A percentile compares a stretch with the other conserved stretches of the same genome.
These are phyloP conservation scores for Solanum ahanhuiri DNA, from an alignment of 257 asterid genomes.

Conservation along the genomic window DNA sequence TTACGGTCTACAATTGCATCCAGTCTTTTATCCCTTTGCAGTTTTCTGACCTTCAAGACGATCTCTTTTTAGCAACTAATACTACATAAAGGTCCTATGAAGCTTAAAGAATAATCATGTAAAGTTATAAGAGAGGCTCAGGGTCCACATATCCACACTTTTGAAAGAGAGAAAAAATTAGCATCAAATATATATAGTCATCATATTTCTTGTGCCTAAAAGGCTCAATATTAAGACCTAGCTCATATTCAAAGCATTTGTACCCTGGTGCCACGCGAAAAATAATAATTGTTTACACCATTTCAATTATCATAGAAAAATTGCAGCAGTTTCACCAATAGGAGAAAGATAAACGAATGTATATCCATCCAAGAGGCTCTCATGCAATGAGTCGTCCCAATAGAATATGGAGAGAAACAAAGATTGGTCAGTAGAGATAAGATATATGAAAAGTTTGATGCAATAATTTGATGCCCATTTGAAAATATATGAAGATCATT, in stretches of 20 bases:
- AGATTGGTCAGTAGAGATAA: not conserved
- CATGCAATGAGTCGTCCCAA: not conserved
- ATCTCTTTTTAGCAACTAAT: not conserved
- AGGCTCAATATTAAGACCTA: not conserved
- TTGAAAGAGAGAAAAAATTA: not conserved
- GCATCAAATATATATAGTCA: not conserved
- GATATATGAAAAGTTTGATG: not conserved
- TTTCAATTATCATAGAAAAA: not conserved
- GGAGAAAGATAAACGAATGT: not conserved
- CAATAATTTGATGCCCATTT: not conserved
- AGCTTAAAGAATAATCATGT: not conserved
- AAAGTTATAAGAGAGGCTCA: not conserved
- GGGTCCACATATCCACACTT: not conserved
- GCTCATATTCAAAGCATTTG: not conserved
- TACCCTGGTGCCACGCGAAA: not conserved
- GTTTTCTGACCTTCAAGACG: conserved; percentile 56
- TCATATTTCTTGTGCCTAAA: not conserved
- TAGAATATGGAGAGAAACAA: not conserved
- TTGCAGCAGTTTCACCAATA: not conserved
- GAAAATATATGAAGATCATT: not conserved
- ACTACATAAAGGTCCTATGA: not conserved
- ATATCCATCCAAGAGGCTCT: not conserved
- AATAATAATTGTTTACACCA: not conserved
- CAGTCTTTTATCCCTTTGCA: conserved; percentile 61
- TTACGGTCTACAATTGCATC: conserved; percentile 72